phyloP scores from a whole-genome alignment of 2,329 filamentous ascomycete species.

The Pseudogymnoascus sp. region DNA sequence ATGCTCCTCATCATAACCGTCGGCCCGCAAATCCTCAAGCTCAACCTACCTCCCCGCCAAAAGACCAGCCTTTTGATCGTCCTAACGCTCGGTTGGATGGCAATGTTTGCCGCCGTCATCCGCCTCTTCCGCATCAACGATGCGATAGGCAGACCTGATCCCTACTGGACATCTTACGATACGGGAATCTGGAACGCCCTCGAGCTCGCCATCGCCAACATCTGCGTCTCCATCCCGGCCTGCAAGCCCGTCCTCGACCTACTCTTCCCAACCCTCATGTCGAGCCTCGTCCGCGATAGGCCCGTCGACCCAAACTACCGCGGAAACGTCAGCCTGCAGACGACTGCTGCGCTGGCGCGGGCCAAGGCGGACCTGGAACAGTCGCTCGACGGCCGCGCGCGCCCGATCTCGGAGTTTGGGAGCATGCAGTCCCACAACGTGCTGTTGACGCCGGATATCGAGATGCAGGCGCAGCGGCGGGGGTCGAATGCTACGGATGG shows the following conservation, averaged over 20 bases:
- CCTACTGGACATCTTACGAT: not conserved
- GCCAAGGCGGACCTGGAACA: not conserved
- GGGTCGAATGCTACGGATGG: not conserved
- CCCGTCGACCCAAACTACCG: not conserved
- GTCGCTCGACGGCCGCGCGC: not conserved
- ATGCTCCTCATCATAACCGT: conserved; percentile 44
- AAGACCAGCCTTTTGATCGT: conserved; percentile 42
- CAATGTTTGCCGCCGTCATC: conserved; percentile 4
- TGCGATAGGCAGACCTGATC: conserved; percentile 1
- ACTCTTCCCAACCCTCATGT: not conserved
- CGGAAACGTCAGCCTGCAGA: not conserved
- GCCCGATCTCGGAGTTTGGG: not conserved
- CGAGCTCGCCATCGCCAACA: not conserved
- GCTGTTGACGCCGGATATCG: not conserved
- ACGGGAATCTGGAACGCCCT: not conserved
- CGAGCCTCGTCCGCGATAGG: not conserved
- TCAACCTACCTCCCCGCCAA: conserved; percentile 40
- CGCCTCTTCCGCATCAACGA: conserved; percentile 10
- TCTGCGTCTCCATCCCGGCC: not conserved
- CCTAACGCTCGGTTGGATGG: conserved; percentile 28
- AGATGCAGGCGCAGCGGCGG: not conserved
- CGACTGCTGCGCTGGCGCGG: not conserved
- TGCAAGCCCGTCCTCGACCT: not conserved
- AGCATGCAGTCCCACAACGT: not conserved
- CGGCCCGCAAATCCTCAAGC: conserved; percentile 37